These are phyloP conservation scores for Kingdonia uniflora DNA, from an alignment of 164 flowering plant species.

Conservation along the genomic window DNA sequence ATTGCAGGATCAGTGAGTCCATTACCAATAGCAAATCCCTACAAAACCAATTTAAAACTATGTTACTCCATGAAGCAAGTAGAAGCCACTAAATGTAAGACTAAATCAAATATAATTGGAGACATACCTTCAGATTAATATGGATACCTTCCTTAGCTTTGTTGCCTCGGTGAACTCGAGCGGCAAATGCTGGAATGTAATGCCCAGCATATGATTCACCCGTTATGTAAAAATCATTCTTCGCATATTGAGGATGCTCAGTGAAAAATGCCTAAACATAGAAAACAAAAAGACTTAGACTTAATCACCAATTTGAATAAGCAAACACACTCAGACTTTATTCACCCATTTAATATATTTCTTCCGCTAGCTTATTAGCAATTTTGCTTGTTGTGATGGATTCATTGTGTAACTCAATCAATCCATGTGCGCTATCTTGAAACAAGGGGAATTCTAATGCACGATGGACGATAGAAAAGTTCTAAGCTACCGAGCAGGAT, in stretches of 20 bases:
- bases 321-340: too few species aligned
- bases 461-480: too few species aligned
- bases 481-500: too few species aligned
- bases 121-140: constrained; percentile 59
- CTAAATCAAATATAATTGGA: background rate
- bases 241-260: constrained; percentile 47
- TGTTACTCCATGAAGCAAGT: background rate
- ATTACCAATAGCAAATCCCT: constrained; percentile 93
- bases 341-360: too few species aligned
- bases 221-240: constrained; percentile 76
- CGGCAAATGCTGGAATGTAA: constrained; percentile 78
- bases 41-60: constrained; percentile 9
- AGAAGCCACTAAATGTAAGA: background rate
- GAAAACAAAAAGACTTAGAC: background rate
- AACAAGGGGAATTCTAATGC: too few species aligned
- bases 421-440: too few species aligned
- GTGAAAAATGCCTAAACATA: constrained; percentile 55
- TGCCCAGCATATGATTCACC: constrained; percentile 97
- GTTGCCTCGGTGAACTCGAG: constrained; percentile 68
- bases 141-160: constrained; percentile 66
- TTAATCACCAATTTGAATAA: too few species aligned
- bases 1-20: constrained; percentile 75
- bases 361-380: too few species aligned
- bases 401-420: too few species aligned
- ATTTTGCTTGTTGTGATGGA: too few species aligned